phyloP scores from a whole-genome alignment of 371 early-diverging fungal species.

The Globomyces sp. region DNA sequence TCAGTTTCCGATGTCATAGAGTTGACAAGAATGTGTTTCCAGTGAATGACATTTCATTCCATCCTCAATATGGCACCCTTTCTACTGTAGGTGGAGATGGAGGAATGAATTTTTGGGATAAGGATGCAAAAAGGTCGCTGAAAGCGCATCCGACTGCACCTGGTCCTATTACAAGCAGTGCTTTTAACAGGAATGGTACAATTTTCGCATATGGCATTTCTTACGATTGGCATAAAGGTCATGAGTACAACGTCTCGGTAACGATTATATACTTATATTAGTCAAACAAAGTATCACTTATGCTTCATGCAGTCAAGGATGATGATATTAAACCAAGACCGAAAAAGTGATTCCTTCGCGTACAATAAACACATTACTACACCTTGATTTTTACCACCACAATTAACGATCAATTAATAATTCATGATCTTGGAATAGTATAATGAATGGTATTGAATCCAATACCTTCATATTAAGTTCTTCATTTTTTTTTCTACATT shows the following conservation, averaged over 20 bases:
- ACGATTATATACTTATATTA: background rate
- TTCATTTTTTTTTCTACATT: no score
- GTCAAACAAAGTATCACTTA: conserved; percentile 55
- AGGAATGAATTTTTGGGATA: conserved; percentile 91
- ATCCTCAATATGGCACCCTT: conserved; percentile 86
- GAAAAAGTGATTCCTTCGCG: conserved; percentile 13
- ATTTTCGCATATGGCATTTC: conserved; percentile 93
- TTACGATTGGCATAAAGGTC: conserved; percentile 96
- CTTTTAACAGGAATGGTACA: conserved; percentile 83
- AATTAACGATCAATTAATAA: no score
- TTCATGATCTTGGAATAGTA: no score
- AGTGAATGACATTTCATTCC: conserved; percentile 82
- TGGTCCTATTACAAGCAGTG: conserved; percentile 56
- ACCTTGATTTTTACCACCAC: background rate
- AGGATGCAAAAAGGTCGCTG: conserved; percentile 84
- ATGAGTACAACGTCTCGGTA: conserved; percentile 36
- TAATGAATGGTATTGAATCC: no score
- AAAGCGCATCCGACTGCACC: conserved; percentile 57
- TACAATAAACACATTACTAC: conserved; percentile 7
- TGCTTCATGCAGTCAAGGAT: conserved; percentile 72
- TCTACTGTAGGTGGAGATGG: conserved; percentile 94
- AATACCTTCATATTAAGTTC: no score
- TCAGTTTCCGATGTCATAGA: conserved; percentile 96
- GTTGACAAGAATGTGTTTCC: conserved; percentile 72
- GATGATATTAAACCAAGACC: conserved; percentile 75